phyloP scores from a whole-genome alignment of 1,284 basidiomycete genomes.

The Mycosarcoma mackinlayi region DNA sequence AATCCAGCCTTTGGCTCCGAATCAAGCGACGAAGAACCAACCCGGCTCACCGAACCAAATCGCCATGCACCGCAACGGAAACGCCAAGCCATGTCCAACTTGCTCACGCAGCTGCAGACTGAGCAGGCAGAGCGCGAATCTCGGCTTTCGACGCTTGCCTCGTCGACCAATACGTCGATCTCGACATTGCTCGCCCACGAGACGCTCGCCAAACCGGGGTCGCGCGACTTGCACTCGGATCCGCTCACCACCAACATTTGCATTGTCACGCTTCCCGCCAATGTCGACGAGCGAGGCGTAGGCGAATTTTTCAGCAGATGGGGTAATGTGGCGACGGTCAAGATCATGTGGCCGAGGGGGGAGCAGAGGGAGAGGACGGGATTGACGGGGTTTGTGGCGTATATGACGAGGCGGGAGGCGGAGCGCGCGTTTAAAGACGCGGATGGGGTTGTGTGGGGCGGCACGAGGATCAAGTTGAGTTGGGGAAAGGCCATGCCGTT shows the following conservation, averaged over 20 bases:
- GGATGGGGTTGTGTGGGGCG: constrained; percentile 92
- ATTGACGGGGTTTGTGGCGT: constrained; percentile 95
- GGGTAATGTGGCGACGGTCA: constrained; percentile 72
- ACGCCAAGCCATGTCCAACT: constrained; percentile 49
- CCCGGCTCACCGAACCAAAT: not conserved
- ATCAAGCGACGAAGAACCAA: constrained; percentile 14
- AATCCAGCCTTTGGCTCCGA: constrained; percentile 40
- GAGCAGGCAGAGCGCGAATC: constrained; percentile 90
- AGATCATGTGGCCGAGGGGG: constrained; percentile 63
- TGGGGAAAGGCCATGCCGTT: constrained; percentile 96
- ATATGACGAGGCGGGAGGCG: constrained; percentile 90
- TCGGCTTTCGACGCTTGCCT: constrained; percentile 71
- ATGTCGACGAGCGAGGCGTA: constrained; percentile 83
- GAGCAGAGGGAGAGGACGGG: constrained; percentile 79
- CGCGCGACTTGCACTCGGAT: constrained; percentile 82
- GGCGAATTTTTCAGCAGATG: constrained; percentile 82
- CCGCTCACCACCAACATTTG: constrained; percentile 91
- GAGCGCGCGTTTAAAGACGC: constrained; percentile 85
- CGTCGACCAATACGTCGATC: constrained; percentile 32
- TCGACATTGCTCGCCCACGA: constrained; percentile 74
- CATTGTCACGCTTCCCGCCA: constrained; percentile 82
- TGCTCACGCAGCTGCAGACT: constrained; percentile 52
- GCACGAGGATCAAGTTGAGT: constrained; percentile 82
- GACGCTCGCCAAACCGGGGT: constrained; percentile 78
- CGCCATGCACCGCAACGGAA: constrained; percentile 43